Evolutionary conservation across 2,329 filamentous ascomycete species (phyloP).

Genomic region (Colletotrichum graminicola): DNA sequence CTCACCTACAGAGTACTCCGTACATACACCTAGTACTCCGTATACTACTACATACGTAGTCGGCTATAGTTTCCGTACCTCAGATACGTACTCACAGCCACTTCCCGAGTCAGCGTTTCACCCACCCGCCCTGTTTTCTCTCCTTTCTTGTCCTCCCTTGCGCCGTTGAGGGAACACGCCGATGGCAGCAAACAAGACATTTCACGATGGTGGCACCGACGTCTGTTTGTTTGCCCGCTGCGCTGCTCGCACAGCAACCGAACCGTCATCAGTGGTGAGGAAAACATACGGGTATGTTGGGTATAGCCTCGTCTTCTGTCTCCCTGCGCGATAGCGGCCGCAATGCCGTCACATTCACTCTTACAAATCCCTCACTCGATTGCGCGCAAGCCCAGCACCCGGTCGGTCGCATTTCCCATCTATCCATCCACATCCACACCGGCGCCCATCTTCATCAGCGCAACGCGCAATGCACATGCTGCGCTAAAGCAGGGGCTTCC

Average conservation of each 20-base stretch:
- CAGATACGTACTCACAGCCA: conserved; percentile 9
- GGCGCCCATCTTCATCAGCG: conserved; percentile 41
- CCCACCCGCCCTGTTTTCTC: conserved; percentile 16
- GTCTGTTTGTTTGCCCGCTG: neutral
- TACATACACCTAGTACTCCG: too few relatives aligned
- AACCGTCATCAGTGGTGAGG: neutral
- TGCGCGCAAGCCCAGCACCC: neutral
- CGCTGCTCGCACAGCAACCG: neutral
- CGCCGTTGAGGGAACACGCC: conserved; percentile 5
- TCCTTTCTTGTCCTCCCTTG: conserved; percentile 10
- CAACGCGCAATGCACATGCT: conserved; percentile 26
- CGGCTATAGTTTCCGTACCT: too few relatives aligned
- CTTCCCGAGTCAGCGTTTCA: conserved; percentile 39
- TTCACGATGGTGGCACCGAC: conserved; percentile 21
- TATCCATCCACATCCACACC: conserved; percentile 22
- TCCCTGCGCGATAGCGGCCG: neutral
- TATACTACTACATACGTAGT: too few relatives aligned
- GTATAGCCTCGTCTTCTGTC: neutral
- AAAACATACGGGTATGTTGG: too few relatives aligned
- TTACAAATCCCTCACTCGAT: conserved; percentile 24
- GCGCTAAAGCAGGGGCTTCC: conserved; percentile 31
- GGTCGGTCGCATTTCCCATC: neutral
- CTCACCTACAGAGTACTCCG: too few relatives aligned
- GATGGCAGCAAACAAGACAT: conserved; percentile 19
- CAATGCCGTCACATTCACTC: neutral